Percentiles rank a stretch among this genome's conserved stretches.
Conservation (phyloP, 2,329 filamentous ascomycete genomes). For the Fusarium incarnatum region DNA sequence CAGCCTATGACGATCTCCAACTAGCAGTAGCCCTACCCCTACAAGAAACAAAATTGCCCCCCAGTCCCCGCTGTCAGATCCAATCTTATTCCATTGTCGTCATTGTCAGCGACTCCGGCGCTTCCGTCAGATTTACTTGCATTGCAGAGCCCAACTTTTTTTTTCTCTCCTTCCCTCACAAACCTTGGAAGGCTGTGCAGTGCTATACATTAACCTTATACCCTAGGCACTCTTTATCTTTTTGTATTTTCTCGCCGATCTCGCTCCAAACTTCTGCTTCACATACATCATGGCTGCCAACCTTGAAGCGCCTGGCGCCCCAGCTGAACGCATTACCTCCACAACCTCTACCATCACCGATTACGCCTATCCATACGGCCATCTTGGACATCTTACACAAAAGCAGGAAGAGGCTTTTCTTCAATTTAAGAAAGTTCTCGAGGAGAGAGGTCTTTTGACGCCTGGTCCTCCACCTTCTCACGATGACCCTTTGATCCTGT, state of each 20-base stretch:
- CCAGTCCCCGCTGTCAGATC: constrained; percentile 26
- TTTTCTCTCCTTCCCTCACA: constrained; percentile 3
- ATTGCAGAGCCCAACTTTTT: constrained; percentile 18
- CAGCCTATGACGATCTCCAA: constrained; percentile 21
- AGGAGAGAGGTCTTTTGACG: constrained; percentile 73
- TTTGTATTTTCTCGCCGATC: constrained; percentile 3
- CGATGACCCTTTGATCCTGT: constrained; percentile 80
- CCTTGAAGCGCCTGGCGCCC: constrained; percentile 39
- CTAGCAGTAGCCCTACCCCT: constrained; percentile 20
- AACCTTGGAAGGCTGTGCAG: constrained; percentile 12
- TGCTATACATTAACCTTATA: background rate
- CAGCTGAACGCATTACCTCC: constrained; percentile 47
- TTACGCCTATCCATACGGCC: constrained; percentile 77
- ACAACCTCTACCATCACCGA: constrained; percentile 50
- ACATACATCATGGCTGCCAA: constrained; percentile 44
- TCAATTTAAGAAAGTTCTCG: constrained; percentile 77
- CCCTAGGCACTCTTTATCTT: constrained; percentile 6
- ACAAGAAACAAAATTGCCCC: background rate
- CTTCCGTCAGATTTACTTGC: constrained; percentile 35
- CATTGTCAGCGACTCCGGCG: constrained; percentile 39
- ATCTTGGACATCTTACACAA: constrained; percentile 79
- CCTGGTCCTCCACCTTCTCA: constrained; percentile 70
- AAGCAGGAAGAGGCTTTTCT: constrained; percentile 75
- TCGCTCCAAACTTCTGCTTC: constrained; percentile 1
- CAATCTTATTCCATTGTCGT: constrained; percentile 31